Conservation (phyloP, 2,329 filamentous ascomycete genomes). For the Fusarium xylarioides region DNA sequence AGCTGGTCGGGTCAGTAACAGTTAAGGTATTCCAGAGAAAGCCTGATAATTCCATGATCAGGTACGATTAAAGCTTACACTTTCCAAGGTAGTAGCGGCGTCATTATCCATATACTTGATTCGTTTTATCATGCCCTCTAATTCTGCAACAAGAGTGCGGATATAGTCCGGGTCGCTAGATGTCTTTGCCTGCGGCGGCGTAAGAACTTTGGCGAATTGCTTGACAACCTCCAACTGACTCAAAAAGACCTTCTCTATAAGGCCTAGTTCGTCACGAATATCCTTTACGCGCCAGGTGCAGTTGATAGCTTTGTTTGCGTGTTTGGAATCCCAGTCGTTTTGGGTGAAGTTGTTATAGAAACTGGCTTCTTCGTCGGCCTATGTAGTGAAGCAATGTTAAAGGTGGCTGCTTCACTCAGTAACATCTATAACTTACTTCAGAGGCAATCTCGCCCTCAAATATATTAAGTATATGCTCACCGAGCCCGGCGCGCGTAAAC, state of each 20-base stretch:
- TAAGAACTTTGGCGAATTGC: background rate
- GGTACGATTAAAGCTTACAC: background rate
- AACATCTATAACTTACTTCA: fast-evolving
- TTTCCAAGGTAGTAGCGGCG: background rate
- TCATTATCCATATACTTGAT: background rate
- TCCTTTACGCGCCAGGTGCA: background rate
- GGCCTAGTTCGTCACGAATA: fast-evolving
- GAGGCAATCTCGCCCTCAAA: background rate
- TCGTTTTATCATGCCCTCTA: fast-evolving
- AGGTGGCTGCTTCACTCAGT: background rate
- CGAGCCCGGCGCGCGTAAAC: fast-evolving
- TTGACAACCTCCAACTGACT: fast-evolving
- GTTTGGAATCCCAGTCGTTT: background rate
- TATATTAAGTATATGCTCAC: background rate
- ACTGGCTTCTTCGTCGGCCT: background rate
- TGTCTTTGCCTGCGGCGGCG: fast-evolving
- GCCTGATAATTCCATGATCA: too few relatives aligned
- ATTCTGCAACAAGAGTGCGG: fast-evolving
- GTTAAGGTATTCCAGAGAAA: background rate
- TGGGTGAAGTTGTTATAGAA: fast-evolving
- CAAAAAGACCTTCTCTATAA: fast-evolving
- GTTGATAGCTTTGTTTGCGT: background rate
- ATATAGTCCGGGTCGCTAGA: fast-evolving
- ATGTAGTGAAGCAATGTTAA: background rate
- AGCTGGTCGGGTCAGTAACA: background rate